Evolutionary conservation across 2,329 filamentous ascomycete species (phyloP), one percentile per base, ranked within the genome.

Genomic region (Nothophaeocryptopus gaeumannii): DNA sequence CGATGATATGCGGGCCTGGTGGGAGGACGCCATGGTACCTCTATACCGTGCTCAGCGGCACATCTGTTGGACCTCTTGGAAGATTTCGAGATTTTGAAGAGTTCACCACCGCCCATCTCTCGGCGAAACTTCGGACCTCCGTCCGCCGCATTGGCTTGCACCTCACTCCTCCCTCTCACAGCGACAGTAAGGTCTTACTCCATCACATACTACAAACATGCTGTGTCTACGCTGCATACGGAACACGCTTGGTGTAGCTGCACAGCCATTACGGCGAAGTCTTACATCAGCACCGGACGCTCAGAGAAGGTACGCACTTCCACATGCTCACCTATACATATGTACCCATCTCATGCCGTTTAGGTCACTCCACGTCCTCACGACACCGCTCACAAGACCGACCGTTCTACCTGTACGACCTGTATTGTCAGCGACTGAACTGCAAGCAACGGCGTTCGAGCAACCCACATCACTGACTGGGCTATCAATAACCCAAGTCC

Each of bases 401-500:
- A 52, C 46, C 16, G 46, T 51, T 7, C 34, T 42, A 0, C 43
- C 53, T 3, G 13, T 39, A 14, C 47, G 47, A 34, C 5, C 47
- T 5, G n/a, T 40, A 5, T 34, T 51, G 2, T 50, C 47, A 32
- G 52, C 51, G 8, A 39, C 50, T 5, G 48, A 58, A 20, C 15
- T 54, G 9, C 52, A 50, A 14, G 44, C 53, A 30, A 49, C 60
- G 15, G 42, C 51, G 8, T 39, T 50, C 36, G 26, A 42, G 14
- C 53, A 52, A 34, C 48, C 57, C 16, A 46, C 51, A 39, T 45
- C 55, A 37, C 16, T 51, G 9, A 52, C 47, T 32, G 64, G 62
- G 2, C 55, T 73, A 8, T 62, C 63, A 8, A 55, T 65, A 32
- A 62, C 67, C 16, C 73, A 76, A 58, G 68, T 75, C 15, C 68